Percentiles rank a stretch among this genome's conserved stretches.
phyloP scores from a whole-genome alignment of 192 early-diverging fungal species.

The Cetraspora pellucida region DNA sequence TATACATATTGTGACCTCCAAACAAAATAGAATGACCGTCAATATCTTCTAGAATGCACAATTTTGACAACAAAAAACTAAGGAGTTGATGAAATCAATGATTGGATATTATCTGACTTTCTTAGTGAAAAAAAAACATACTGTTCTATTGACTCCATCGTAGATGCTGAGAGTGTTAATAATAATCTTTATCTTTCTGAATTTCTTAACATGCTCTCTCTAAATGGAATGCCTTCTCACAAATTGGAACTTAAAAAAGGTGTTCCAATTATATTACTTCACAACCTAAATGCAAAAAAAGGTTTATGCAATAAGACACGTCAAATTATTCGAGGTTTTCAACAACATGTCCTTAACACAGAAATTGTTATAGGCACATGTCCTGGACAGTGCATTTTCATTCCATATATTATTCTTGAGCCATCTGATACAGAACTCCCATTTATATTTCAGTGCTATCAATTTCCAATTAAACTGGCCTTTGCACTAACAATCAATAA shows the following conservation, averaged over 20 bases:
- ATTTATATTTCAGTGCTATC: background rate
- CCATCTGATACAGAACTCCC: constrained; percentile 3
- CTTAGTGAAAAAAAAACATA: background rate
- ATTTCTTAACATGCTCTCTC: constrained; percentile 28
- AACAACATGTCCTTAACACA: constrained; percentile 8
- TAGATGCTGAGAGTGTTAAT: background rate
- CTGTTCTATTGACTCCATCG: background rate
- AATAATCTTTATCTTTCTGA: constrained; percentile 22
- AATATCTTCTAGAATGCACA: too few relatives aligned
- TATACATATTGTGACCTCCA: too few relatives aligned
- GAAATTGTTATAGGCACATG: constrained; percentile 25
- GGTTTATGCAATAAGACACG: constrained; percentile 35
- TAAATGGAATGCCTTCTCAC: constrained; percentile 10
- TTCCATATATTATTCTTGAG: constrained; percentile 15
- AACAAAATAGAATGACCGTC: too few relatives aligned
- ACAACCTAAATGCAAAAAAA: constrained; percentile 2
- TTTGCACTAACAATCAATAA: too few relatives aligned
- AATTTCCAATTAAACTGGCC: too few relatives aligned
- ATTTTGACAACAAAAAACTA: too few relatives aligned
- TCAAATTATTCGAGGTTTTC: constrained; percentile 18
- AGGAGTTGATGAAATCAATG: background rate
- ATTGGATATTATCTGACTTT: background rate
- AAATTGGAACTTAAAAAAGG: constrained; percentile 27
- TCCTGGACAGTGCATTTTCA: background rate
- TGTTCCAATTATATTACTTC: constrained; percentile 28